Evolutionary conservation across 1,284 basidiomycete species (phyloP), one percentile per base, ranked within the genome.

Genomic region (Tausonia pullulans): DNA sequence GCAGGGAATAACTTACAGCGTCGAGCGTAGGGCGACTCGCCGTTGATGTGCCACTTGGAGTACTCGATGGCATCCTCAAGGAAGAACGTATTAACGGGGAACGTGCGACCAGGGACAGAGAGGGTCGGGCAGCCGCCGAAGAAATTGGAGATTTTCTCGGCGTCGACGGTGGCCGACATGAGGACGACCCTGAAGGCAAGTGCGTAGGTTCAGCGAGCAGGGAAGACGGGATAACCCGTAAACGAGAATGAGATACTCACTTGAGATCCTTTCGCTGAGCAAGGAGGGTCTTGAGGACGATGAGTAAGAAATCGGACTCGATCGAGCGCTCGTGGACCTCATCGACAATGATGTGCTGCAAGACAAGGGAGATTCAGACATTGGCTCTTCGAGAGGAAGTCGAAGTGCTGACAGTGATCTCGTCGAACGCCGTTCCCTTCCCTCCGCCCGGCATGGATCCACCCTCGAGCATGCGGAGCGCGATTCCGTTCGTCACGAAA

Each of bases 161-260:
- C 88, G 72, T 99, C 92, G 44, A 98, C 81, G 0, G 96, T 99
- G 0, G 96, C 96, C 40, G 93, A 97, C 96, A 99, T 99, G 63
- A 98, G 82, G 46, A 98, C 84, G 45, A 99, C 84, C 76, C 90
- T 92, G 67, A 14, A 53, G 13, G 7, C 0, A 14, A 9, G 11
- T 9, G 53, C 7, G 53, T 40, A n/a, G 50, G 57, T 16, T 40
- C n/a, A 41, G 51, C 27, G 27, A 27, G 27, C 27, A 27, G 27
- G 27, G 27, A 68, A n/a, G 3, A 54, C 27, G 44, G 4, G 54
- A 67, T 41, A 39, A 4, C 11, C 39, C n/a, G 57, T 55, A 61
- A 7, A 52, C 11, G 16, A 44, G 27, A 50, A 45, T 7, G 46
- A 41, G 27, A 58, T 41, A 70, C 78, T 69, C 69, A 88, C 89